These are phyloP conservation scores for Phytophthora megakarya DNA, from an alignment of 352 stramenopile species.

Conservation along the genomic window DNA sequence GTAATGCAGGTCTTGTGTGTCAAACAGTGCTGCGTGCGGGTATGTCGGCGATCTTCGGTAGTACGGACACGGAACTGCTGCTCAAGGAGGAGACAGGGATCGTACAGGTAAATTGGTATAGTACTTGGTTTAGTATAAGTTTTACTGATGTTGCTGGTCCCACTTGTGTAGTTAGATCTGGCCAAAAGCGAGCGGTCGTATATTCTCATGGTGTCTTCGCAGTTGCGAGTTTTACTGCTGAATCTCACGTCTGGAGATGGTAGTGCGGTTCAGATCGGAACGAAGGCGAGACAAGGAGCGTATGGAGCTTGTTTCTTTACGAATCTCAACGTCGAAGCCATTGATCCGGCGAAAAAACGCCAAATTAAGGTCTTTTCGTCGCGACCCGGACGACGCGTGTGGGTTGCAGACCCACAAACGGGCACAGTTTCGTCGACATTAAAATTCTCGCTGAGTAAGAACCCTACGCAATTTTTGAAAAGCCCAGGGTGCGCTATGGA, in stretches of 20 bases:
- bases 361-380: slow-evolving; percentile 83
- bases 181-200: slow-evolving; percentile 55
- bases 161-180: slow-evolving; percentile 59
- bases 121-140: background rate
- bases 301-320: slow-evolving; percentile 87
- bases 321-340: slow-evolving; percentile 55
- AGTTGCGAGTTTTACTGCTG: slow-evolving; percentile 76
- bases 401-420: slow-evolving; percentile 77
- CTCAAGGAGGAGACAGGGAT: slow-evolving; percentile 88
- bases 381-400: slow-evolving; percentile 78
- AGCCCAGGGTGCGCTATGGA: slow-evolving; percentile 55
- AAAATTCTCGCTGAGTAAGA: slow-evolving; percentile 82
- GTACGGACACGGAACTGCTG: slow-evolving; percentile 78
- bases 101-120: slow-evolving; percentile 52
- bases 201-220: slow-evolving; percentile 85
- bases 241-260: slow-evolving; percentile 74
- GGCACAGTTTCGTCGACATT: slow-evolving; percentile 84
- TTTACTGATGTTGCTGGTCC: background rate
- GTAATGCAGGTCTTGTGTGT: slow-evolving; percentile 76
- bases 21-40: slow-evolving; percentile 79
- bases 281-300: slow-evolving; percentile 80
- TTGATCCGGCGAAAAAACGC: slow-evolving; percentile 61
- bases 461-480: slow-evolving; percentile 62
- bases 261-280: slow-evolving; percentile 81
- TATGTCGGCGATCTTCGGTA: slow-evolving; percentile 86